These are phyloP conservation scores for Penicillium sp. DNA, from an alignment of 2,329 filamentous ascomycete genomes.

Conservation along the genomic window DNA sequence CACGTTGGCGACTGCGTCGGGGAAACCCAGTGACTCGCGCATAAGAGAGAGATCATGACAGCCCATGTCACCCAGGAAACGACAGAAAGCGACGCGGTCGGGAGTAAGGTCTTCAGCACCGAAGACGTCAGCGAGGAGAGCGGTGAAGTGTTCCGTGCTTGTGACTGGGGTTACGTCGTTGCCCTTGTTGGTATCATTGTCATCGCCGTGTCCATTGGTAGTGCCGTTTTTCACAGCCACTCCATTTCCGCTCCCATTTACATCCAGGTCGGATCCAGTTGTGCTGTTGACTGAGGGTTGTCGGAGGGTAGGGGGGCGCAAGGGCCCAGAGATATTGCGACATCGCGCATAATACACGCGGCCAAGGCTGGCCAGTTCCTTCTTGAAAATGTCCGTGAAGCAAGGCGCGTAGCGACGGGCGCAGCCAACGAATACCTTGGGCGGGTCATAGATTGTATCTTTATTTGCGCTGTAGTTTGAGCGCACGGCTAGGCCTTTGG, in stretches of 20 bases:
- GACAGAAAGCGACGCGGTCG: conserved; percentile 36
- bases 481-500: conserved; percentile 7
- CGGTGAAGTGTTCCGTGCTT: conserved; percentile 9
- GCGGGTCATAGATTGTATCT: conserved; percentile 3
- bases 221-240: neutral
- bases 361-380: conserved; percentile 53
- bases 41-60: conserved; percentile 57
- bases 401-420: conserved; percentile 61
- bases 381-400: conserved; percentile 53
- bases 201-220: neutral
- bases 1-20: conserved; percentile 47
- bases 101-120: conserved; percentile 27
- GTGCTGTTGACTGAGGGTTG: neutral
- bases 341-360: conserved; percentile 57
- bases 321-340: conserved; percentile 56
- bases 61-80: conserved; percentile 51
- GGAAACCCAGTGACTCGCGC: conserved; percentile 55
- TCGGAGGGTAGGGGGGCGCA: neutral
- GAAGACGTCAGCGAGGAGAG: conserved; percentile 30
- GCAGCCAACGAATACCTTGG: conserved; percentile 58
- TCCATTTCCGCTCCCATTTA: neutral
- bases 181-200: neutral
- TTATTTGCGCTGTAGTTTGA: conserved; percentile 32
- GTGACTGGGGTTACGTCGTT: neutral
- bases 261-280: neutral